These are phyloP conservation scores for Oryza glaberrima DNA, from an alignment of 176 grass and related monocot genomes.

Conservation along the genomic window DNA sequence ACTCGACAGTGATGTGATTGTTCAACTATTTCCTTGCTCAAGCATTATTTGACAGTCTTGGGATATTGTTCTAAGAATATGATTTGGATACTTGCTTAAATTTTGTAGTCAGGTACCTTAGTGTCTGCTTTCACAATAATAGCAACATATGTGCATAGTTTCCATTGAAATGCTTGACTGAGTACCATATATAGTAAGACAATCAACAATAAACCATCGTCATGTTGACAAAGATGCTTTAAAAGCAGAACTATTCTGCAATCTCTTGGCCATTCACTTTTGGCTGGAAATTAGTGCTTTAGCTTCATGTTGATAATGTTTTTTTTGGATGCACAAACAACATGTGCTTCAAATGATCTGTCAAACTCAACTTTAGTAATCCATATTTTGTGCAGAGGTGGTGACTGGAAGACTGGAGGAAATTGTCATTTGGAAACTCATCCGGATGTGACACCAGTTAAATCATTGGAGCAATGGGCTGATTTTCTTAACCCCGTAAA, in stretches of 20 bases:
- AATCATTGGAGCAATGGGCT: slow-evolving; percentile 56
- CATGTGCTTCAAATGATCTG: slow-evolving; percentile 17
- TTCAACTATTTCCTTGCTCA: background rate
- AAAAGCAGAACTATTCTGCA: background rate
- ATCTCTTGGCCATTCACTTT: background rate
- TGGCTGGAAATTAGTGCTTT: background rate
- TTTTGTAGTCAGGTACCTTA: background rate
- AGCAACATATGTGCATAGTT: background rate
- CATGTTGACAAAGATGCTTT: background rate
- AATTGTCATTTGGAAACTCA: slow-evolving; percentile 62
- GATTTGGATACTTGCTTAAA: background rate
- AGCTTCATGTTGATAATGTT: background rate
- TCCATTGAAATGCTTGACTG: background rate
- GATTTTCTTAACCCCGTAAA: slow-evolving; percentile 62
- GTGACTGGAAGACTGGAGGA: slow-evolving; percentile 73
- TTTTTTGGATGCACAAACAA: background rate
- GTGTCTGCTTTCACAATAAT: background rate
- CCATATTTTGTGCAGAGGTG: slow-evolving; percentile 50
- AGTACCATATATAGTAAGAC: background rate
- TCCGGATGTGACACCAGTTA: slow-evolving; percentile 39
- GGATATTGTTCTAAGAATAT: background rate
- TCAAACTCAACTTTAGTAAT: slow-evolving; percentile 10
- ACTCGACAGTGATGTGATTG: background rate
- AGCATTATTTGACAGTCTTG: slow-evolving; percentile 5
- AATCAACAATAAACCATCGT: background rate